Evolutionary conservation across 495 filamentous ascomycete species (phyloP), one percentile per base, ranked within the genome.

Genomic region (Aspergillus heteromorphus): DNA sequence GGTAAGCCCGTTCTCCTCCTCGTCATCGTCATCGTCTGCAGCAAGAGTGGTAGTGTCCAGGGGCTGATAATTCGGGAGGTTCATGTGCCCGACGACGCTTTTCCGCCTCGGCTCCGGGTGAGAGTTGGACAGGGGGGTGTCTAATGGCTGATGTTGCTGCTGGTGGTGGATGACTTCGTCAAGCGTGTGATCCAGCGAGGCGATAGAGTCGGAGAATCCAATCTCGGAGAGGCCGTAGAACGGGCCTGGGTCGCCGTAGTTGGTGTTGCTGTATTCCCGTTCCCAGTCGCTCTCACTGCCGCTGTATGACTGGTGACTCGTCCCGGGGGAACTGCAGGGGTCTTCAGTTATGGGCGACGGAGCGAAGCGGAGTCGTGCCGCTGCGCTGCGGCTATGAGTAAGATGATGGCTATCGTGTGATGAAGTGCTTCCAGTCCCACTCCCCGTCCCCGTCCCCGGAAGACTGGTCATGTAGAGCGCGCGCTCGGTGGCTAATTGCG

Each of bases 401-500:
- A n/a, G n/a, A n/a, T n/a, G n/a, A n/a, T n/a, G n/a, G n/a, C n/a
- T 40, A 45, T 49, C 45, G 34, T 49, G 48, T 38, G 18, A 29
- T 23, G 55, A 31, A 10, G 31, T 25, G 16, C 23, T 19, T n/a
- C n/a, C n/a, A n/a, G n/a, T n/a, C n/a, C n/a, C n/a, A n/a, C n/a
- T n/a, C n/a, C n/a, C n/a, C n/a, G n/a, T n/a, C n/a, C n/a, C n/a
- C n/a, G n/a, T n/a, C n/a, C n/a, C n/a, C 20, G 31, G 29, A 16
- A 65, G 20, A 56, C 60, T 51, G 48, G 55, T 63, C 68, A 73
- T 72, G 53, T 69, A 73, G 11, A 73, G 62, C 8, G 71, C 71
- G 25, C 71, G 56, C 55, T 73, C 64, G 18, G 65, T 67, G 19
- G 69, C 67, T 2, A 67, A 45, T 9, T 65, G 60, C 10, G 63